Evolutionary conservation across 345 rosid genomes (phyloP), one percentile per base, ranked within the genome.

Genomic region (Rhodamnia argentea): DNA sequence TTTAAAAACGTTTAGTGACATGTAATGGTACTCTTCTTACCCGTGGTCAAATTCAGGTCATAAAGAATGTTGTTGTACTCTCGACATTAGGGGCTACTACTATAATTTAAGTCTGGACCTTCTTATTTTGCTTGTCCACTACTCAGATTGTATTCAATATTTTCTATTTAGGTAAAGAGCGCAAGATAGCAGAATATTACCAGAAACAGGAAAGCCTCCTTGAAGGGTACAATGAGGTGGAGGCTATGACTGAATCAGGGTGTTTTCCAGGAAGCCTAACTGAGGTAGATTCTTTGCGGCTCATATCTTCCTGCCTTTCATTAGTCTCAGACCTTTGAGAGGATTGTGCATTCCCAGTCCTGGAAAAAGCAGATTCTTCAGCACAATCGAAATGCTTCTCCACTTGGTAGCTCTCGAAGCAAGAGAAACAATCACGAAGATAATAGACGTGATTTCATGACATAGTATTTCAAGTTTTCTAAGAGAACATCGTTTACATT

Each of bases 171-270:
- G 98, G 88, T 85, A 96, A 94, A 86, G 91, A 94, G 83, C 89
- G 93, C 52, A 92, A 89, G 93, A 93, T 96, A 20, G 93, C 94
- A 13, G 96, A 94, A 87, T 96, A 96, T 83, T 96, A 96, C 93
- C 89, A 94, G 90, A 92, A 92, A 90, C 98, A 96, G 89, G 98
- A 93, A 85, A 91, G 89, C 87, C 98, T 96, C 32, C 95, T 94
- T 14, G 93, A 91, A 84, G 95, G 94, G 60, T 96, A 89, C 85
- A 91, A 90, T 88, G 98, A 94, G 89, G 93, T 96, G 98, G 93
- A 95, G 82, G 87, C 95, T 58, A 90, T 96, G 85, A 88, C 89
- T 37, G 94, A 94, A 64, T 88, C 89, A 10, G 96, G 93, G 44
- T 85, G 86, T 82, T 89, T 90, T 82, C 91, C 96, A 58, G 93